Base-by-base conservation (phyloP, 345 rosid genomes). In the Physaria fendleri region DNA sequence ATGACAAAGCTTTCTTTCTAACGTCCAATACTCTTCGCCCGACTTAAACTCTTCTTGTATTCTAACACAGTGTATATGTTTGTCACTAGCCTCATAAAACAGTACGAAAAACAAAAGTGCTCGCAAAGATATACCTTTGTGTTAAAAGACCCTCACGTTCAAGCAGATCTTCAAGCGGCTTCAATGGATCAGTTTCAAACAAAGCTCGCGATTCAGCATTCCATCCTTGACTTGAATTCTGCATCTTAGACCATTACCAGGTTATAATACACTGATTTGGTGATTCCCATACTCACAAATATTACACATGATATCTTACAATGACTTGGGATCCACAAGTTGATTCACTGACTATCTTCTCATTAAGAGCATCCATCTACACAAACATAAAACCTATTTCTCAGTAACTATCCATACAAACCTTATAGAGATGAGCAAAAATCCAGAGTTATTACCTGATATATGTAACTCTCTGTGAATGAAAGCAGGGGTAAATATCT, bases 311-410 rank as follows among this genome's bases (percentile, higher is more conserved):
- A 6, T 35, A 59, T 37, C 79, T 73, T 66, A 66, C 74, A 17
- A 6, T 22, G 59, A 55, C 54, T 43, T 50, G 38, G 49, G 48
- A 62, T 49, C 66, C 72, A 49, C 45, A 59, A 1, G 59, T 65
- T 60, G 75, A 71, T 75, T 52, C 39, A 46, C 39, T 47, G 59
- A 82, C 75, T 47, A 84, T 71, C 81, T 72, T 76, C 81, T 92
- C 96, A 57, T 92, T 88, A 67, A 82, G 58, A 54, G 65, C 70
- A 74, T 92, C 98, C 73, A 92, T 76, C 96, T 92, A 84, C 86
- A 80, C 8, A 15, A 53, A 33, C 32, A 72, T 25, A 50, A n/a
- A 7, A 40, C n/a, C n/a, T 23, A 12, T 40, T 29, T 56, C 2
- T 38, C n/a, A n/a, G n/a, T n/a, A n/a, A n/a, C n/a, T n/a, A n/a